Evolutionary conservation across 2,329 filamentous ascomycete species (phyloP), one percentile per base, ranked within the genome.

Genomic region (Aspergillus sp.): DNA sequence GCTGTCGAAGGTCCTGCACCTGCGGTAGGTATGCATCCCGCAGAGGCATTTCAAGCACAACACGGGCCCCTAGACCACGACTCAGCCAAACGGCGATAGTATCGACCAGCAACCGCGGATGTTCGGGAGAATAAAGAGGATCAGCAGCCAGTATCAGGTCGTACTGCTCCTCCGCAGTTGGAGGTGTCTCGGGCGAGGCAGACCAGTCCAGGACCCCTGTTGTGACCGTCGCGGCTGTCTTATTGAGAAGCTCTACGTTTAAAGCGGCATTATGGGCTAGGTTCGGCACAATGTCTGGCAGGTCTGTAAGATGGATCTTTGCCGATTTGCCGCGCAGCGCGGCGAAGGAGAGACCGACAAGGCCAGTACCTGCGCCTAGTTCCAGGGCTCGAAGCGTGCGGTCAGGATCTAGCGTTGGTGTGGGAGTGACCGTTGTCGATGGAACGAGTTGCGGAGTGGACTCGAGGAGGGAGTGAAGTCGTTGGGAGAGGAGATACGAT

Each of bases 281-380:
- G 63, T 98, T 98, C 0, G 87, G 80, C 48, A 93, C 82, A 65
- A 98, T 97, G n/a, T 83, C 83, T 0, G 90, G 88, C 26, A 98
- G 78, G 70, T 98, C 95, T 36, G 90, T 96, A 52, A 97, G 79
- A 9, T 89, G 77, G 4, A 96, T 88, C 17, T 83, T 76, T 1
- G 83, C 81, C 43, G 71, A 69, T 4, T 67, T 59, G 18, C 72
- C 71, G 79, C 89, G 89, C 22, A 91, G 78, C 13, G 85, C 86
- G 7, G 92, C 91, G 22, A 93, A 91, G 1, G 93, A 89, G 43
- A 98, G 79, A 0, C 95, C 95, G 9, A 96, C 84, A n/a, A 99
- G 82, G 0, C 93, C 93, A 0, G 93, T 98, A 0, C 95, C 93
- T 0, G 93, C 88, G 4, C 93, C 95, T 2, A 98, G 82, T 71